phyloP scores from a whole-genome alignment of 331 rosid genomes.

The Pyracantha coccinea region DNA sequence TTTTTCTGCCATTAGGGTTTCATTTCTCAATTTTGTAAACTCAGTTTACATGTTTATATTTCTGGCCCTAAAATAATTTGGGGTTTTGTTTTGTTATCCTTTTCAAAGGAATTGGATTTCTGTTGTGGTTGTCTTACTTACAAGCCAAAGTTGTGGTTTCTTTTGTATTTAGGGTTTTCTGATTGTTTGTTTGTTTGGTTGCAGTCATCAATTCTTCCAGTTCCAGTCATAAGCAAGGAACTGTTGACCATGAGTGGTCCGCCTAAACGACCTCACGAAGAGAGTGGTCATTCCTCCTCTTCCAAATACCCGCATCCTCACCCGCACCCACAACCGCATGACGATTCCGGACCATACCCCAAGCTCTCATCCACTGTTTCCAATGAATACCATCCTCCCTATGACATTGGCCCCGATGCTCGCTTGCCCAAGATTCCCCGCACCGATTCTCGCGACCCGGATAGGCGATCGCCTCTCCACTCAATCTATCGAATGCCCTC shows the following conservation, averaged over 20 bases:
- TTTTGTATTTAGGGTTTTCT: background rate
- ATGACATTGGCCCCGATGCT: slow-evolving; percentile 55
- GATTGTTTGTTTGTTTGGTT: background rate
- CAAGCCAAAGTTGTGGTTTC: background rate
- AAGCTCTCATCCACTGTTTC: slow-evolving; percentile 52
- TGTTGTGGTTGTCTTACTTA: background rate
- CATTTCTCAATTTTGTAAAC: background rate
- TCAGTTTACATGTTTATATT: background rate
- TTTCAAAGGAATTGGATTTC: background rate
- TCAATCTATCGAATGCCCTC: slow-evolving; percentile 47
- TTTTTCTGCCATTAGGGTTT: background rate
- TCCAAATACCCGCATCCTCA: slow-evolving; percentile 36
- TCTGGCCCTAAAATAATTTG: background rate
- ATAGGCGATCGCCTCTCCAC: slow-evolving; percentile 72
- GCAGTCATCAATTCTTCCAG: too few species aligned
- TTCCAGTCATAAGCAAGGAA: background rate
- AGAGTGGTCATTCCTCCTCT: slow-evolving; percentile 54
- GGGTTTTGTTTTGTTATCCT: background rate
- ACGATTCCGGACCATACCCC: slow-evolving; percentile 53
- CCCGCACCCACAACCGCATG: slow-evolving; percentile 27
- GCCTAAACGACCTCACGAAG: slow-evolving; percentile 77
- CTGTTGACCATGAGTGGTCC: slow-evolving; percentile 54
- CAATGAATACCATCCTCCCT: slow-evolving; percentile 50
- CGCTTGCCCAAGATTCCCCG: slow-evolving; percentile 55
- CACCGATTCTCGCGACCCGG: slow-evolving; percentile 63